phyloP scores from a whole-genome alignment of 768 basidiomycete species.

The Suillus lakei region DNA sequence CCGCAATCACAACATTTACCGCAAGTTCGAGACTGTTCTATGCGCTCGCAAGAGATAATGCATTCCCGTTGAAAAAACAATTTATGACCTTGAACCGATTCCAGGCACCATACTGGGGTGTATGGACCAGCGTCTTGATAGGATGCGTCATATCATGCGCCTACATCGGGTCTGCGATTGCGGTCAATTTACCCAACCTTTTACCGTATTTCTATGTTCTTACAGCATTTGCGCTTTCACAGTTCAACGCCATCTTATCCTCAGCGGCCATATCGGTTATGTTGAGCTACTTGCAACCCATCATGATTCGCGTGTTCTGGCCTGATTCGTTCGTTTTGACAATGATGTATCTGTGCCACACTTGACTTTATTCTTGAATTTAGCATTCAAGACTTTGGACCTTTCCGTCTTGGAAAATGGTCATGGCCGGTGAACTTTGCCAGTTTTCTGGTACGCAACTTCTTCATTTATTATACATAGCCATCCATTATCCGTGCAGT shows the following conservation, averaged over 20 bases:
- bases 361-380: conserved; percentile 3
- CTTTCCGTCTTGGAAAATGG: conserved; percentile 56
- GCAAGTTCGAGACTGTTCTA: conserved; percentile 61
- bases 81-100: conserved; percentile 57
- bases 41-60: conserved; percentile 58
- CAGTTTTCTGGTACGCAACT: conserved; percentile 46
- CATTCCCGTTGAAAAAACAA: conserved; percentile 47
- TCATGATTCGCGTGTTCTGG: conserved; percentile 63
- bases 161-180: conserved; percentile 60
- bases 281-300: conserved; percentile 60
- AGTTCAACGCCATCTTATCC: conserved; percentile 61
- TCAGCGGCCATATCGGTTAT: conserved; percentile 62
- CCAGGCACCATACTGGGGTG: conserved; percentile 58
- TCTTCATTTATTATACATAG: not conserved
- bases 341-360: not conserved
- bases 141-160: conserved; percentile 61
- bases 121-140: conserved; percentile 57
- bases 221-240: not conserved
- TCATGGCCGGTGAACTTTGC: conserved; percentile 57
- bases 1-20: conserved; percentile 60
- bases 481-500: conserved; percentile 35
- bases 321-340: conserved; percentile 45
- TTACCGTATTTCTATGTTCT: not conserved
- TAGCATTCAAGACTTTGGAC: conserved; percentile 53
- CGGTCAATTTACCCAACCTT: conserved; percentile 40